These are phyloP conservation scores for Cyberlindnera americana DNA, from an alignment of 805 yeast genomes.

Conservation along the genomic window DNA sequence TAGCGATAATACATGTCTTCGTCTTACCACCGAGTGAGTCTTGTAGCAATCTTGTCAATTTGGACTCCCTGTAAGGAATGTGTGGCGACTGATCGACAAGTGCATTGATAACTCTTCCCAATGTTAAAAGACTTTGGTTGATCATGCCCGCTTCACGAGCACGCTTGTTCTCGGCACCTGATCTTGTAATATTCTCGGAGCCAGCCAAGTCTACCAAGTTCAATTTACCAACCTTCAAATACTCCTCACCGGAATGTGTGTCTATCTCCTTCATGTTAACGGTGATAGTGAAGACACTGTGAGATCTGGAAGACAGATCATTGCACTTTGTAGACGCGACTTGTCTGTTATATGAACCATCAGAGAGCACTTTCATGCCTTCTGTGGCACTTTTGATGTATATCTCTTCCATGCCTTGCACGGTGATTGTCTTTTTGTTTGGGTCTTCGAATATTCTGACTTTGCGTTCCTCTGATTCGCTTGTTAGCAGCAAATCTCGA, in stretches of 20 bases:
- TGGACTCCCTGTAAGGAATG: constrained; percentile 83
- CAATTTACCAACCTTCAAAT: constrained; percentile 57
- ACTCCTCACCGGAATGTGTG: constrained; percentile 46
- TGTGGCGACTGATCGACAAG: constrained; percentile 61
- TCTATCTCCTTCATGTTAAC: constrained; percentile 49
- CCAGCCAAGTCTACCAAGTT: constrained; percentile 95
- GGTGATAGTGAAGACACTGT: constrained; percentile 72
- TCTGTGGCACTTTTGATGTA: constrained; percentile 47
- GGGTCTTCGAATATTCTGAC: constrained; percentile 51
- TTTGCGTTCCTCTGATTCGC: constrained; percentile 40
- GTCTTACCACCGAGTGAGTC: constrained; percentile 85
- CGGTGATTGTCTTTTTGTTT: constrained; percentile 40
- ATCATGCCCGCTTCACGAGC: constrained; percentile 93
- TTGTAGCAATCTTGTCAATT: constrained; percentile 71
- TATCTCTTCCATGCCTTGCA: constrained; percentile 56
- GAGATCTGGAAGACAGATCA: constrained; percentile 75
- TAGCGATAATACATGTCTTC: constrained; percentile 78
- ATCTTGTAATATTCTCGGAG: constrained; percentile 76
- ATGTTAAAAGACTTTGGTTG: constrained; percentile 76
- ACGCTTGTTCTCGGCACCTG: constrained; percentile 79
- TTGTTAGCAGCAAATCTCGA: constrained; percentile 50
- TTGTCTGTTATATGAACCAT: constrained; percentile 60
- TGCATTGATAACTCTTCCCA: constrained; percentile 83
- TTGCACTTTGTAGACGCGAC: constrained; percentile 79
- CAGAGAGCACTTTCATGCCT: constrained; percentile 47